Evolutionary conservation across 2,329 filamentous ascomycete species (phyloP).

Genomic region (Thelonectria olida): DNA sequence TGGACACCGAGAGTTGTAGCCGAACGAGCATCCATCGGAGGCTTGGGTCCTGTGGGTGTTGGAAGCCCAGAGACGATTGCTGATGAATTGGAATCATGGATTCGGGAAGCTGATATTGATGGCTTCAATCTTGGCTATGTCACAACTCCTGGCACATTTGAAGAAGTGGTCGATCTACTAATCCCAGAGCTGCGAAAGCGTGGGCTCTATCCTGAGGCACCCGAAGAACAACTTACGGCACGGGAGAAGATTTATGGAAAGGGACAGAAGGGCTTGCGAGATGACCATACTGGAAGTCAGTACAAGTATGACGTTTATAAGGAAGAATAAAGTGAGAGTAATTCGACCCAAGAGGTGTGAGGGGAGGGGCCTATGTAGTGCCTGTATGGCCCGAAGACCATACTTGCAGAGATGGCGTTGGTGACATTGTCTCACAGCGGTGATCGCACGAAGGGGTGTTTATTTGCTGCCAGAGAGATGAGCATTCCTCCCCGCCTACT

Average conservation of each 20-base stretch:
- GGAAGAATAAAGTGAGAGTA: conserved; percentile 51
- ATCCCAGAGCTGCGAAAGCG: conserved; percentile 42
- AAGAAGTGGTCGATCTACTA: conserved; percentile 44
- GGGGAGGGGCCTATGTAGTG: too few species aligned
- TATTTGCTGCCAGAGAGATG: too few species aligned
- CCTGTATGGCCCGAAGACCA: too few species aligned
- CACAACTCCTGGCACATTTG: conserved; percentile 50
- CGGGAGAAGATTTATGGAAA: conserved; percentile 70
- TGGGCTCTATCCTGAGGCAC: conserved; percentile 39
- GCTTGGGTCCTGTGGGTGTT: conserved; percentile 47
- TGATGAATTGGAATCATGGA: conserved; percentile 56
- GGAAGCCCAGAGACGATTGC: conserved; percentile 53
- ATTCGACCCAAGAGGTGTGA: too few species aligned
- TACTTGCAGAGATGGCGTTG: too few species aligned
- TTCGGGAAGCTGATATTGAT: conserved; percentile 53
- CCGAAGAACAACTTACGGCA: conserved; percentile 53
- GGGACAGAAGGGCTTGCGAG: conserved; percentile 64
- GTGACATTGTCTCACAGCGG: too few species aligned
- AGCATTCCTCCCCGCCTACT: too few species aligned
- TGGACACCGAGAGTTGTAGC: conserved; percentile 57
- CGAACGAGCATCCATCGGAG: conserved; percentile 53
- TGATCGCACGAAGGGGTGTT: too few species aligned
- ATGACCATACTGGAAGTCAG: conserved; percentile 65
- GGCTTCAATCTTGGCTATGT: conserved; percentile 55
- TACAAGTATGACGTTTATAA: conserved; percentile 72